Conservation (phyloP, 1,139 yeast species). For the Geotrichum carabidarum region DNA sequence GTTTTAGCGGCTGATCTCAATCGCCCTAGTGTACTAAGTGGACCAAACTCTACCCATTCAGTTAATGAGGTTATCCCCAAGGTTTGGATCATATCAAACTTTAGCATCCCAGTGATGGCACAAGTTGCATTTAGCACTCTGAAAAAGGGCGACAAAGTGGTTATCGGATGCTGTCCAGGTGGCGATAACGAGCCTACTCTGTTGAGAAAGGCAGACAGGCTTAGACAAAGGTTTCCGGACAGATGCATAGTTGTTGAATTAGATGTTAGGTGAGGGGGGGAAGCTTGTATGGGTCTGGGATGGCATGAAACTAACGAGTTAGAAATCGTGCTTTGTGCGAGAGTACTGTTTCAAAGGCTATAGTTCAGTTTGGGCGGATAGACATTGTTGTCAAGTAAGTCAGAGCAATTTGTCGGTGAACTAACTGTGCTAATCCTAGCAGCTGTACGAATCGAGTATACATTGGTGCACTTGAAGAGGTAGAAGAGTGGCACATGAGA, state of each 20-base stretch:
- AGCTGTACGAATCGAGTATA: conserved; percentile 20
- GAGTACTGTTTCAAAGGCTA: conserved; percentile 29
- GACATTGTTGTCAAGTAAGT: conserved; percentile 31
- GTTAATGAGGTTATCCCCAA: conserved; percentile 21
- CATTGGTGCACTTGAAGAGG: conserved; percentile 34
- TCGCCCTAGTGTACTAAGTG: neutral
- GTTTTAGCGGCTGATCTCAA: neutral
- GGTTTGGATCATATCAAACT: conserved; percentile 29
- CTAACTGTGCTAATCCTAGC: conserved; percentile 6
- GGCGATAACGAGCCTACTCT: conserved; percentile 19
- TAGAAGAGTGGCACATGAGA: conserved; percentile 32
- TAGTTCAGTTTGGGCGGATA: conserved; percentile 27
- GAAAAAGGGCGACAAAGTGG: conserved; percentile 25
- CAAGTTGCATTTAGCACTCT: conserved; percentile 25
- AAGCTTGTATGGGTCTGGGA: neutral
- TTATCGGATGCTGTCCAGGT: conserved; percentile 22
- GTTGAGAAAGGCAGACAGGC: conserved; percentile 14
- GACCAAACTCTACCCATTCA: neutral
- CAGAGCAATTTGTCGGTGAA: conserved; percentile 7
- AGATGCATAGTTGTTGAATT: conserved; percentile 26
- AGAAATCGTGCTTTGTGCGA: conserved; percentile 31
- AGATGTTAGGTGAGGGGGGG: conserved; percentile 22
- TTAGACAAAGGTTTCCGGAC: conserved; percentile 22
- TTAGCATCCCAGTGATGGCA: conserved; percentile 23
- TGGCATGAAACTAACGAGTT: neutral